Evolutionary conservation across 805 yeast species (phyloP).

Genomic region (Pichia kluyveri): DNA sequence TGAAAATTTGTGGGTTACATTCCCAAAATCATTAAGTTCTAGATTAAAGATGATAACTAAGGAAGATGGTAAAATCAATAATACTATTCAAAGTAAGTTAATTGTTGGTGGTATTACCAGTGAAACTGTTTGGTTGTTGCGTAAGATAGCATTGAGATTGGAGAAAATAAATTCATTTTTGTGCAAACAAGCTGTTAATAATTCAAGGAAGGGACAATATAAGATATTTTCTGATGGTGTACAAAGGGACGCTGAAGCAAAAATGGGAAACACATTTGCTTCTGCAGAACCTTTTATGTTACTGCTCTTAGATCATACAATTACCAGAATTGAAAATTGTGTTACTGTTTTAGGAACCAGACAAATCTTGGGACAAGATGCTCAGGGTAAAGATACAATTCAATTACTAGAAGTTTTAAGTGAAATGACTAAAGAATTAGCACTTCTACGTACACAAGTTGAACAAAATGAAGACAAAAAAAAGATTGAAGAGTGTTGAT

Average conservation of each 20-base stretch:
- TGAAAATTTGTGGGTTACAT: slow-evolving; percentile 71
- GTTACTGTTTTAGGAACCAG: slow-evolving; percentile 37
- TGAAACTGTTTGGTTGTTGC: slow-evolving; percentile 29
- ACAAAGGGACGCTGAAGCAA: slow-evolving; percentile 11
- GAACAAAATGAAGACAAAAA: neutral
- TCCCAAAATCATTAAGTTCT: slow-evolving; percentile 55
- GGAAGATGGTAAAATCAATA: slow-evolving; percentile 25
- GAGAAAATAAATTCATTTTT: slow-evolving; percentile 49
- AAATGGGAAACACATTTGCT: slow-evolving; percentile 8
- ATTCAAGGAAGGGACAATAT: slow-evolving; percentile 25
- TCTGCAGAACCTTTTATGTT: slow-evolving; percentile 36
- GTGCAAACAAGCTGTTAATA: slow-evolving; percentile 19
- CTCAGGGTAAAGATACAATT: neutral
- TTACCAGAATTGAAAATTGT: slow-evolving; percentile 60
- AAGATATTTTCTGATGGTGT: slow-evolving; percentile 11
- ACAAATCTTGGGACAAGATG: slow-evolving; percentile 5
- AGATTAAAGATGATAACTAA: slow-evolving; percentile 39
- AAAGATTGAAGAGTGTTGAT: neutral
- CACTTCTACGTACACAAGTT: neutral
- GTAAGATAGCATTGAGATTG: slow-evolving; percentile 46
- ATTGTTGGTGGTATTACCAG: slow-evolving; percentile 23
- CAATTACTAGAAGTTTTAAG: slow-evolving; percentile 5
- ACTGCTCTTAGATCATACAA: slow-evolving; percentile 51
- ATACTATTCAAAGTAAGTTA: slow-evolving; percentile 18
- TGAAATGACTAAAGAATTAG: slow-evolving; percentile 6